Evolutionary conservation across 805 yeast genomes (phyloP), one percentile per base, ranked within the genome.

Genomic region (Pichia manshurica): DNA sequence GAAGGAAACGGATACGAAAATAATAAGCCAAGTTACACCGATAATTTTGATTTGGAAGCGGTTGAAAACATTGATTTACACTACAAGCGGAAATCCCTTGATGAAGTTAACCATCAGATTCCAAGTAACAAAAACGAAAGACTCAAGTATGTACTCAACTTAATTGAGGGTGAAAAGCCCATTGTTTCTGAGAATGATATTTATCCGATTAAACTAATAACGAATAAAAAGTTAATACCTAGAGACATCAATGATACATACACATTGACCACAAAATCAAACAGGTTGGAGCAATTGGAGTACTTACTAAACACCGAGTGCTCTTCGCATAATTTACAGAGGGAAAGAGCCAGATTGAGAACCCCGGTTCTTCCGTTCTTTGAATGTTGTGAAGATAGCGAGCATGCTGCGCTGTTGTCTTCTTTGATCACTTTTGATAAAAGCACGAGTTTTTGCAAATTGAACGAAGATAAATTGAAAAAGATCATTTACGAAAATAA

Each of bases 301-400:
- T 44, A 51, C 32, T 46, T 66, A 20, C 53, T 66, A 3, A 36
- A 51, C 3, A 48, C 45, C 1, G 60, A 59, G 5, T 65, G 74
- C 1, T 70, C 81, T 1, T 66, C 67, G n/a, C 64, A 62, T 17
- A 54, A 52, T 3, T 61, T 80, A 23, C 64, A 71, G 2, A 64
- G 66, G 28, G 70, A 73, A 38, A 64, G 74, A 41, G 67, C 73
- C 0, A 57, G 63, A 42, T 44, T 64, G 16, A 68, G 69, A 25
- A 72, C 81, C 0, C 51, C 61, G 2, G 56, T 57, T 16, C 61
- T 61, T 33, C 77, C 78, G 4, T 80, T 78, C 55, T 63, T 65
- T 47, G 77, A 74, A 19, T 75, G 77, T 17, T 81, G 87, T 53
- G 68, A 71, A 43, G 68, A 73, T 42, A 35, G 49, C 12, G 57